These are phyloP conservation scores for Suillus hirtellus DNA, from an alignment of 768 basidiomycete genomes.

Conservation along the genomic window DNA sequence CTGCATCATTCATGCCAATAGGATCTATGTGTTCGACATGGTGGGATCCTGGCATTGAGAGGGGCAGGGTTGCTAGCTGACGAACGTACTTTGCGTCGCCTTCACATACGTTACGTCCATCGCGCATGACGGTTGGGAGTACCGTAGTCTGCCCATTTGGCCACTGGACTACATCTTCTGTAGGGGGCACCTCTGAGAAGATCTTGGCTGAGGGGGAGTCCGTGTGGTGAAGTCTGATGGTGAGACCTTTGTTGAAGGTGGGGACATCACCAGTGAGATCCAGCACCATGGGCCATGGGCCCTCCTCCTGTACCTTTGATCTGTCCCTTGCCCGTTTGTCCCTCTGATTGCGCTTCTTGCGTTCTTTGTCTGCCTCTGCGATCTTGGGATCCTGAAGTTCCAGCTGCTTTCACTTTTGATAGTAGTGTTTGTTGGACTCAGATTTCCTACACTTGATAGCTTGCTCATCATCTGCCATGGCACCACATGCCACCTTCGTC, in stretches of 20 bases:
- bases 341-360: constrained; percentile 1
- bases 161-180: neutral
- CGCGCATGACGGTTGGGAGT: neutral
- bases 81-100: neutral
- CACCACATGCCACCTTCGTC: neutral
- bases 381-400: neutral
- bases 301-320: neutral
- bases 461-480: neutral
- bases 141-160: neutral
- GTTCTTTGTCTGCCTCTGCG: neutral
- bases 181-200: neutral
- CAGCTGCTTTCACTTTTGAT: neutral
- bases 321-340: neutral
- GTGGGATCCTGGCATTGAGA: neutral
- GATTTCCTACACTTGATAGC: neutral
- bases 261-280: neutral
- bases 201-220: neutral
- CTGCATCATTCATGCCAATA: neutral
- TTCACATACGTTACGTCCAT: neutral
- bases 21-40: neutral
- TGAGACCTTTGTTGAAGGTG: neutral
- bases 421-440: neutral
- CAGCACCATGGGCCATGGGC: neutral
- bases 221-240: neutral
- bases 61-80: neutral